These are phyloP conservation scores for Posidonia oceanica DNA, from an alignment of 116 monocot species.

Conservation along the genomic window DNA sequence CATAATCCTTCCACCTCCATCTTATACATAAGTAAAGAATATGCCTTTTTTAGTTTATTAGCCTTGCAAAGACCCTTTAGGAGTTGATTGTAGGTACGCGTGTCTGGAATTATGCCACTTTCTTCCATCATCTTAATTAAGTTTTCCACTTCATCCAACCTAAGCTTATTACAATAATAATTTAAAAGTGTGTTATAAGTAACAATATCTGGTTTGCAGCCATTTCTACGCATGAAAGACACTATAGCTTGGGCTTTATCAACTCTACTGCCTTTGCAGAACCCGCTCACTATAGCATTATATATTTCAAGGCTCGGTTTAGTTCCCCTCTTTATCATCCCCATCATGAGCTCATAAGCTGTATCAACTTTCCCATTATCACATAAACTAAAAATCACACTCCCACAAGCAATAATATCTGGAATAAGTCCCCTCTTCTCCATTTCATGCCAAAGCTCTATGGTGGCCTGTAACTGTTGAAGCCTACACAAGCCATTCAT, in stretches of 20 bases:
- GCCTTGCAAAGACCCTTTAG: conserved; percentile 69
- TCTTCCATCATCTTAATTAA: conserved; percentile 59
- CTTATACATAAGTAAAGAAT: conserved; percentile 38
- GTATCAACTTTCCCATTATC: conserved; percentile 58
- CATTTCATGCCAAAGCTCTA: conserved; percentile 72
- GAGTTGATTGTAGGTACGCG: conserved; percentile 69
- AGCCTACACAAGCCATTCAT: conserved; percentile 47
- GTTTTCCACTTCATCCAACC: conserved; percentile 55
- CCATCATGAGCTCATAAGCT: conserved; percentile 75
- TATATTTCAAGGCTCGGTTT: conserved; percentile 38
- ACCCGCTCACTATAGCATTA: conserved; percentile 72
- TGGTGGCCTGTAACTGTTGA: conserved; percentile 27
- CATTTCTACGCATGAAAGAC: conserved; percentile 72
- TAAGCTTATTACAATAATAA: conserved; percentile 39
- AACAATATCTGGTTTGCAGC: conserved; percentile 61
- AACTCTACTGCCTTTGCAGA: conserved; percentile 47
- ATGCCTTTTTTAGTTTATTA: conserved; percentile 56
- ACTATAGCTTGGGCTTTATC: conserved; percentile 66
- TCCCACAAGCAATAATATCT: conserved; percentile 47
- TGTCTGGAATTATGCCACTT: conserved; percentile 51
- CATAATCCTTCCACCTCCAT: conserved; percentile 68
- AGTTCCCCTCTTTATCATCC: conserved; percentile 44
- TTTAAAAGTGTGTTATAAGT: conserved; percentile 79
- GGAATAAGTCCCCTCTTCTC: conserved; percentile 32
- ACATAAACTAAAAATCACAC: conserved; percentile 68